phyloP scores from a whole-genome alignment of 768 basidiomycete genomes.

The Ramaria sp. region DNA sequence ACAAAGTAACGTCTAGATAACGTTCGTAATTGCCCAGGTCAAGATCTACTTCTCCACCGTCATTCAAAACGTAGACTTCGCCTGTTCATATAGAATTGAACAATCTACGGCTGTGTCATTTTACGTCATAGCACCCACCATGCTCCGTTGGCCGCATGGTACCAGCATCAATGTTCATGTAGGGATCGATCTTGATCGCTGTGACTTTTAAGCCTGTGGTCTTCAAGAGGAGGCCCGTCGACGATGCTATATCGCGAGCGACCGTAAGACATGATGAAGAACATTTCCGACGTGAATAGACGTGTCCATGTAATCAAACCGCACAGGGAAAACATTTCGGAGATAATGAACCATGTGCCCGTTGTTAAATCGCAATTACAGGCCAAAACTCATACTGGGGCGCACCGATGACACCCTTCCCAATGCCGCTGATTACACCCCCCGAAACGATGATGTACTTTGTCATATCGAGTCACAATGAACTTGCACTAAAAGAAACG shows the following conservation, averaged over 20 bases:
- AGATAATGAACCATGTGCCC: neutral
- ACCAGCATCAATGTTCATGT: slow-evolving; percentile 99
- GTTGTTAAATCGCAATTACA: neutral
- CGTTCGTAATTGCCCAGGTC: slow-evolving; percentile 98
- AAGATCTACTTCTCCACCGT: slow-evolving; percentile 96
- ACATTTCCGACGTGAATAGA: neutral
- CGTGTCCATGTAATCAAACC: neutral
- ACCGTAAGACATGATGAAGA: neutral
- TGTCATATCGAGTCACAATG: slow-evolving; percentile 42
- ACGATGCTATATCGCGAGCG: slow-evolving; percentile 56
- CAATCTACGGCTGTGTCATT: neutral
- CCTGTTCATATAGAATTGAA: slow-evolving; percentile 31
- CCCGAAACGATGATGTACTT: slow-evolving; percentile 96
- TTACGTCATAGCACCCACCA: slow-evolving; percentile 40
- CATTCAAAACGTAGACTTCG: slow-evolving; percentile 96
- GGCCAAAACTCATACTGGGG: neutral
- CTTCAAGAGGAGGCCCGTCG: slow-evolving; percentile 90
- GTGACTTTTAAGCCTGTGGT: slow-evolving; percentile 94
- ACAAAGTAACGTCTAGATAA: slow-evolving; percentile 90
- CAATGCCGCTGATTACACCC: slow-evolving; percentile 97
- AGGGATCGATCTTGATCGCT: slow-evolving; percentile 98
- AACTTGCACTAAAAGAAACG: neutral
- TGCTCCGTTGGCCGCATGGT: slow-evolving; percentile 99
- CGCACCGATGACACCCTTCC: slow-evolving; percentile 97
- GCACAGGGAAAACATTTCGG: neutral